phyloP scores from a whole-genome alignment of 495 filamentous ascomycete species.

The Tetracladium marchalianum region DNA sequence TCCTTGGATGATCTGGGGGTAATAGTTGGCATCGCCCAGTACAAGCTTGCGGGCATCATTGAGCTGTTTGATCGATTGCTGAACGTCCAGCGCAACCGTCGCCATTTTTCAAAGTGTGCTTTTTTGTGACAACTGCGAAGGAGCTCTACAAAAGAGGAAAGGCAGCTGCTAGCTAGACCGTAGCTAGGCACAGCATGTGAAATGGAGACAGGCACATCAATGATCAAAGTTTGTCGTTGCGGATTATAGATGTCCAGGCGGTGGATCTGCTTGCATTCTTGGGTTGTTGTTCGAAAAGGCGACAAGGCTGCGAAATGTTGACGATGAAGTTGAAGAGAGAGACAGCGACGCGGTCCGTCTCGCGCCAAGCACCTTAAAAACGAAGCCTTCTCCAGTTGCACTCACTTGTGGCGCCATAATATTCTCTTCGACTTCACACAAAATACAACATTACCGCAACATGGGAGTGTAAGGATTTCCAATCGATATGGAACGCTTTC shows the following conservation, averaged over 20 bases:
- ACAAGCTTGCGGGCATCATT: slow-evolving; percentile 80
- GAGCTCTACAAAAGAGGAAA: slow-evolving; percentile 8
- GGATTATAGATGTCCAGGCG: too few species aligned
- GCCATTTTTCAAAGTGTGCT: slow-evolving; percentile 29
- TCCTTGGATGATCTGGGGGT: slow-evolving; percentile 79
- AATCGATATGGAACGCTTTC: too few species aligned
- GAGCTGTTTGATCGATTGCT: slow-evolving; percentile 73
- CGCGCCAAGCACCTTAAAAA: too few species aligned
- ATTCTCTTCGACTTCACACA: not conserved
- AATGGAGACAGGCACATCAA: not conserved
- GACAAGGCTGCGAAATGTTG: too few species aligned
- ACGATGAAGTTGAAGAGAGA: too few species aligned
- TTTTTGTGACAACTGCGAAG: slow-evolving; percentile 4
- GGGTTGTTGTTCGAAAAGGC: too few species aligned
- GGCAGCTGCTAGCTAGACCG: not conserved
- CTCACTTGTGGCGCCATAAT: too few species aligned
- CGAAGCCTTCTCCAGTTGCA: too few species aligned
- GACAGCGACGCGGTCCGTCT: too few species aligned
- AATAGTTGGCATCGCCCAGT: slow-evolving; percentile 70
- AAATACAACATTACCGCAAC: not conserved
- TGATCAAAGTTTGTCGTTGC: too few species aligned
- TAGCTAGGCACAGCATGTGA: slow-evolving; percentile 1
- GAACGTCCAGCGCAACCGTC: slow-evolving; percentile 39
- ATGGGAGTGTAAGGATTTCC: slow-evolving; percentile 16
- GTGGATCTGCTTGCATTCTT: too few species aligned